A percentile compares a stretch with the other conserved stretches of the same genome.
These are phyloP conservation scores for Colletotrichum phormii DNA, from an alignment of 2,329 filamentous ascomycete genomes.

Conservation along the genomic window DNA sequence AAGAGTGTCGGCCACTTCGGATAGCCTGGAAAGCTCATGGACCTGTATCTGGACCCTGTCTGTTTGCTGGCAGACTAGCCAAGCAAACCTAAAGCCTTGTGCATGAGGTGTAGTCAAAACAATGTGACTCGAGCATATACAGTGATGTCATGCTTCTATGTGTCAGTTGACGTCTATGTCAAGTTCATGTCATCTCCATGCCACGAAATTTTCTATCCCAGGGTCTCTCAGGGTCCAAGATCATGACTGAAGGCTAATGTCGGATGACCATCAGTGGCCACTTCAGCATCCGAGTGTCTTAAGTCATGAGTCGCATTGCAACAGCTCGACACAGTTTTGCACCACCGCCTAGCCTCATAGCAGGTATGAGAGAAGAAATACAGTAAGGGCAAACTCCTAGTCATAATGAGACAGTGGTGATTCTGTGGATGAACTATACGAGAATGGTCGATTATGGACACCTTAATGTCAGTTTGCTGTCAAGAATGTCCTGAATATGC, in stretches of 20 bases:
- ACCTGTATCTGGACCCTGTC: not conserved
- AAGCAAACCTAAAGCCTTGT: not conserved
- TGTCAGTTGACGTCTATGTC: not conserved
- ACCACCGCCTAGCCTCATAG: not conserved
- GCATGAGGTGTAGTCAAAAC: slow-evolving; percentile 3
- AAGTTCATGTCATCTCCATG: slow-evolving; percentile 20
- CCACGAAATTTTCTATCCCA: not conserved
- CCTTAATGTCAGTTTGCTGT: too few species aligned
- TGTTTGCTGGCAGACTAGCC: not conserved
- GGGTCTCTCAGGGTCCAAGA: not conserved
- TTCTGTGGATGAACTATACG: too few species aligned
- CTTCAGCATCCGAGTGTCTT: not conserved
- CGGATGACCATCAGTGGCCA: not conserved
- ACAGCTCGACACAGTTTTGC: not conserved
- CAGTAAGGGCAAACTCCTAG: too few species aligned
- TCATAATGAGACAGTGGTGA: too few species aligned
- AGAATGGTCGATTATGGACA: too few species aligned
- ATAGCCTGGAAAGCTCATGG: slow-evolving; percentile 9
- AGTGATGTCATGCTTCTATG: slow-evolving; percentile 18
- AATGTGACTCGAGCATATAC: slow-evolving; percentile 1
- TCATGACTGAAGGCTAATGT: not conserved
- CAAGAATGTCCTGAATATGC: too few species aligned
- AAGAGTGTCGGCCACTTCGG: not conserved
- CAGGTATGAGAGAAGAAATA: not conserved
- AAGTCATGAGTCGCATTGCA: not conserved